Conservation (phyloP, 371 early-diverging fungal species). For the Batrachochytrium dendrobatidis region DNA sequence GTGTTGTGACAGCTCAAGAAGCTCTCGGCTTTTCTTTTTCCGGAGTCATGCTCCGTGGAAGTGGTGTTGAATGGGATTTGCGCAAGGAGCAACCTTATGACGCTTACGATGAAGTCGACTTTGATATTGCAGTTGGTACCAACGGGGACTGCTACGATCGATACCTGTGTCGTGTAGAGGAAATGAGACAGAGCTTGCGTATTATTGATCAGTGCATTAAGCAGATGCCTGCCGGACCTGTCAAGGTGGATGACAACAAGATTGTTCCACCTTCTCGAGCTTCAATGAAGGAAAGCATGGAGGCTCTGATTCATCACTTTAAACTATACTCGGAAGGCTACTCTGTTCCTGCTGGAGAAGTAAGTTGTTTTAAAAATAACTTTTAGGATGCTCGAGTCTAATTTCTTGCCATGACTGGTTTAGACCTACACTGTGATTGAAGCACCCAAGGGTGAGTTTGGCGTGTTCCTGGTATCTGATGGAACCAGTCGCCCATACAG, state of each 20-base stretch:
- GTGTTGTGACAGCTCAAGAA: slow-evolving; percentile 76
- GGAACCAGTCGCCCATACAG: slow-evolving; percentile 92
- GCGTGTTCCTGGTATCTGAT: slow-evolving; percentile 81
- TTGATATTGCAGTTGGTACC: slow-evolving; percentile 92
- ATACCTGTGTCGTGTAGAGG: slow-evolving; percentile 92
- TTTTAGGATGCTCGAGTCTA: neutral
- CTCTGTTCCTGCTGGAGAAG: slow-evolving; percentile 90
- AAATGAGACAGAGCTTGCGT: slow-evolving; percentile 94
- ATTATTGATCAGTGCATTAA: slow-evolving; percentile 93
- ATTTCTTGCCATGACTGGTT: neutral
- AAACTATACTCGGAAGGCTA: slow-evolving; percentile 96
- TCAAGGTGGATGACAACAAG: slow-evolving; percentile 96
- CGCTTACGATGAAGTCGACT: slow-evolving; percentile 89
- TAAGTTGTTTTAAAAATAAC: slow-evolving; percentile 7
- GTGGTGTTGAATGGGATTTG: slow-evolving; percentile 90
- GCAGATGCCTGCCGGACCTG: slow-evolving; percentile 89
- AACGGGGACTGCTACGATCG: slow-evolving; percentile 96
- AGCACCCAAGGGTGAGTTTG: slow-evolving; percentile 97
- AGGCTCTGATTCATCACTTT: slow-evolving; percentile 96
- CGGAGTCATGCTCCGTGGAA: slow-evolving; percentile 91
- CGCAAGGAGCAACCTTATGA: slow-evolving; percentile 92
- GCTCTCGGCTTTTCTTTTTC: slow-evolving; percentile 89
- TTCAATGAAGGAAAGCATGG: slow-evolving; percentile 97
- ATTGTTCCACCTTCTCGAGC: slow-evolving; percentile 91
- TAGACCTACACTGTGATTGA: slow-evolving; percentile 92